Conservation (phyloP, 139 green algal species). For the Ettlia oleoabundans region DNA sequence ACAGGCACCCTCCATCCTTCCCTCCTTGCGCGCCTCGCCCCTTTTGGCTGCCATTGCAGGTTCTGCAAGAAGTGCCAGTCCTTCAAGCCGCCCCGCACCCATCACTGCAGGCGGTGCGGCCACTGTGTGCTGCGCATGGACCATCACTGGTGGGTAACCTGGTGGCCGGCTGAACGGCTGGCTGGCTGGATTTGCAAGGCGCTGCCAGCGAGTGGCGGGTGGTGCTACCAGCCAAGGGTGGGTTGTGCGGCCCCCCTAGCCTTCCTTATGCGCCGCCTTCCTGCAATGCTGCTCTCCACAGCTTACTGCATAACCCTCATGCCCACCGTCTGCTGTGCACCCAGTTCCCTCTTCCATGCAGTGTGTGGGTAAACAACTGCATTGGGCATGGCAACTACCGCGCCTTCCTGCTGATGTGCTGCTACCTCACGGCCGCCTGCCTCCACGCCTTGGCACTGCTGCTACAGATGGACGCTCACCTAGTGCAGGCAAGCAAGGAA, state of each 20-base stretch:
- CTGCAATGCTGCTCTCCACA: too few relatives aligned
- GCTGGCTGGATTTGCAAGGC: not conserved
- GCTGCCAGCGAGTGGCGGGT: not conserved
- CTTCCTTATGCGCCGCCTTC: too few relatives aligned
- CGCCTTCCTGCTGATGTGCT: conserved; percentile 76
- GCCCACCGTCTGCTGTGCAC: not conserved
- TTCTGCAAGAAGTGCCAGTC: conserved; percentile 88
- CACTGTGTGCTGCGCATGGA: conserved; percentile 82
- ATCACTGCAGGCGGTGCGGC: conserved; percentile 91
- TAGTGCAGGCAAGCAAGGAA: not conserved
- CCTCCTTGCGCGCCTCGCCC: not conserved
- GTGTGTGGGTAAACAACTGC: conserved; percentile 89
- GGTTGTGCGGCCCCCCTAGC: too few relatives aligned
- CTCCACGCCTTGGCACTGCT: conserved; percentile 19
- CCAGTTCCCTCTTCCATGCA: conserved; percentile 37
- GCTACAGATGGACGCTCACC: conserved; percentile 6
- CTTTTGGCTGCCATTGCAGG: conserved; percentile 30
- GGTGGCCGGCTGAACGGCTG: not conserved
- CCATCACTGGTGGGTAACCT: conserved; percentile 42
- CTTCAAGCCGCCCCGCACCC: conserved; percentile 83
- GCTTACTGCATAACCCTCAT: too few relatives aligned
- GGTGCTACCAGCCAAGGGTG: too few relatives aligned
- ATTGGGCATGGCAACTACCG: conserved; percentile 92
- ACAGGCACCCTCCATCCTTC: too few relatives aligned
- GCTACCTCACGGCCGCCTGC: conserved; percentile 24